Evolutionary conservation across 371 early-diverging fungal genomes (phyloP).

Genomic region (Mortierella sp.): DNA sequence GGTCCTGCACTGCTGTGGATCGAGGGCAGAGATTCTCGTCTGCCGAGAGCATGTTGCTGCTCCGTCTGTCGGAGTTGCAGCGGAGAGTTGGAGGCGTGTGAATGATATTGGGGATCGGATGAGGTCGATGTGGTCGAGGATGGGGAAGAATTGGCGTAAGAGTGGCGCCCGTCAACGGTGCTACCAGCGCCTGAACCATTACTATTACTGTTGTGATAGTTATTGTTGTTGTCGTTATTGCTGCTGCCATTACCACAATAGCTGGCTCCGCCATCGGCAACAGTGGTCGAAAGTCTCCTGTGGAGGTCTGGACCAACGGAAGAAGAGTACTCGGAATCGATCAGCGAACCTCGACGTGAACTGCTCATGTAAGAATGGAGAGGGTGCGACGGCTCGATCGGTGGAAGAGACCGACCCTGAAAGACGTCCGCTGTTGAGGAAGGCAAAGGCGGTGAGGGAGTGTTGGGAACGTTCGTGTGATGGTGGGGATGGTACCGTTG

Average conservation of each 20-base stretch:
- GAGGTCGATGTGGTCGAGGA: constrained; percentile 4
- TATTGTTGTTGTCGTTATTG: constrained; percentile 1
- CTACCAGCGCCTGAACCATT: background rate
- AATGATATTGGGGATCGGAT: background rate
- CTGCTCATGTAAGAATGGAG: constrained; percentile 47
- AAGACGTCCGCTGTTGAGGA: constrained; percentile 24
- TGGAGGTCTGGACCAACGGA: constrained; percentile 15
- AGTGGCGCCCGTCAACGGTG: no score
- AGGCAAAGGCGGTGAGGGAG: constrained; percentile 35
- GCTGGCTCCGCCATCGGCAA: no score
- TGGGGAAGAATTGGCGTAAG: constrained; percentile 16
- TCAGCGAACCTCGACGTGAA: constrained; percentile 42
- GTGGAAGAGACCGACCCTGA: constrained; percentile 41
- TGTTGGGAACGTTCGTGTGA: background rate
- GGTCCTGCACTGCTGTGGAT: constrained; percentile 44
- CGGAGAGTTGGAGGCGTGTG: constrained; percentile 6
- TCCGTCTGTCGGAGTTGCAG: constrained; percentile 20
- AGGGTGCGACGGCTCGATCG: constrained; percentile 50
- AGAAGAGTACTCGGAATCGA: constrained; percentile 24
- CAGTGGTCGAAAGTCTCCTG: constrained; percentile 9
- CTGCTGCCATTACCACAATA: no score
- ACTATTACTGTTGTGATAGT: background rate
- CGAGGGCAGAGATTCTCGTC: constrained; percentile 61
- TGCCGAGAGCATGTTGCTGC: constrained; percentile 45
- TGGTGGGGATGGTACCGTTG: no score